Conservation (phyloP, 1,284 basidiomycete genomes). For the Malassezia cuniculi region DNA sequence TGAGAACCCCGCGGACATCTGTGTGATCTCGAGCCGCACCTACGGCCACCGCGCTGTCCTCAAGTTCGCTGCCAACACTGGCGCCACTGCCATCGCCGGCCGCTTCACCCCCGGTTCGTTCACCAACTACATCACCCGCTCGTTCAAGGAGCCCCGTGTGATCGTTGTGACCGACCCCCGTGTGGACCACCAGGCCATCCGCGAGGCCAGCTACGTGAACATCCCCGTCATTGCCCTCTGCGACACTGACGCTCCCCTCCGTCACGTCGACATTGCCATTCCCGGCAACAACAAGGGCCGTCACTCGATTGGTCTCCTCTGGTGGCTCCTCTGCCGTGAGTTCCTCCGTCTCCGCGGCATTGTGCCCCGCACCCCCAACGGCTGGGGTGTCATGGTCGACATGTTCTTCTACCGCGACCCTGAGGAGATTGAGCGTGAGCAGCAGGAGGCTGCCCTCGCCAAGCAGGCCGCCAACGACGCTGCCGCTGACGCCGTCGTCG, state of each 20-base stretch:
- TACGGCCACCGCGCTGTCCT: conserved; percentile 99
- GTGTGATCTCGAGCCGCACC: conserved; percentile 91
- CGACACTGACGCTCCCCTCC: conserved; percentile 92
- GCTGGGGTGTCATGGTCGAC: conserved; percentile 95
- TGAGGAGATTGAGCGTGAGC: conserved; percentile 94
- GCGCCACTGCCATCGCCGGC: conserved; percentile 94
- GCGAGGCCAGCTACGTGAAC: conserved; percentile 99
- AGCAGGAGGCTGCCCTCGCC: conserved; percentile 65
- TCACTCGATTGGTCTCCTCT: conserved; percentile 91
- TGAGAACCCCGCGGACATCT: conserved; percentile 95
- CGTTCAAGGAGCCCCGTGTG: conserved; percentile 98
- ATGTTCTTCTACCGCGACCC: conserved; percentile 99
- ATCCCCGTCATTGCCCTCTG: conserved; percentile 97
- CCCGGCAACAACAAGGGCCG: conserved; percentile 98
- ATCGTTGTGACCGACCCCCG: conserved; percentile 97
- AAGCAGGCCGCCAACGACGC: conserved; percentile 54
- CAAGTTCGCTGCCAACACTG: conserved; percentile 95
- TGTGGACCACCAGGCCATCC: conserved; percentile 98
- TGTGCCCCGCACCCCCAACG: conserved; percentile 73
- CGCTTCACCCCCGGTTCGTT: conserved; percentile 92
- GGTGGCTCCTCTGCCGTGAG: conserved; percentile 97
- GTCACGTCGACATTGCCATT: conserved; percentile 95
- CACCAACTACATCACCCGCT: conserved; percentile 99
- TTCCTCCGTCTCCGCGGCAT: conserved; percentile 88
- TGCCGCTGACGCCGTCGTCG: conserved; percentile 24